Evolutionary conservation across 345 rosid genomes (phyloP).

Genomic region (Rubroshorea leprosula): DNA sequence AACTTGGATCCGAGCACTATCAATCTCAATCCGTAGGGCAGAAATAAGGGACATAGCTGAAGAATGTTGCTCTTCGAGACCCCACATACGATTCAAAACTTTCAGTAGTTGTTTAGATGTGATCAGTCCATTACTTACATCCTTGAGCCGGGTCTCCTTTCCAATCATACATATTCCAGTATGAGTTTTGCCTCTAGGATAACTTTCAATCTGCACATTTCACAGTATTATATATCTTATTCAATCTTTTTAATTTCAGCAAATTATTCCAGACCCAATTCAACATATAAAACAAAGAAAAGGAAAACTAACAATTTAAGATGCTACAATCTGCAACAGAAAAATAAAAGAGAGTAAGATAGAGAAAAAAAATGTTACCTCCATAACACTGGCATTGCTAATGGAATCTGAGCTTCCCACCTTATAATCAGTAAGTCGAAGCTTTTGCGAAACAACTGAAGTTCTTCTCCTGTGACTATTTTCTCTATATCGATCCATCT

Average conservation of each 20-base stretch:
- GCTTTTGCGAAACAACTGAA: slow-evolving; percentile 32
- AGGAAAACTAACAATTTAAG: too few relatives aligned
- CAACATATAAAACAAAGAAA: neutral
- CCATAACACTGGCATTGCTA: slow-evolving; percentile 31
- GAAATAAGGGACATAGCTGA: slow-evolving; percentile 53
- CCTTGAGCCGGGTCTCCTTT: slow-evolving; percentile 45
- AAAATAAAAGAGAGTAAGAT: neutral
- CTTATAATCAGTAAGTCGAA: slow-evolving; percentile 31
- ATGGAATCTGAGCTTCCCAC: slow-evolving; percentile 30
- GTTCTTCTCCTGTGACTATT: slow-evolving; percentile 33
- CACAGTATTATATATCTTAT: neutral
- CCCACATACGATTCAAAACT: slow-evolving; percentile 56
- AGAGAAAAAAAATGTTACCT: slow-evolving; percentile 27
- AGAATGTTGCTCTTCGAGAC: slow-evolving; percentile 48
- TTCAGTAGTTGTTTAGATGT: slow-evolving; percentile 76
- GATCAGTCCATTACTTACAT: slow-evolving; percentile 45
- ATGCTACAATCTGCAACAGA: too few relatives aligned
- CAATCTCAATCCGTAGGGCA: slow-evolving; percentile 55
- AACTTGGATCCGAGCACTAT: slow-evolving; percentile 49
- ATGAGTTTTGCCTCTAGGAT: neutral
- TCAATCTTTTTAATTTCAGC: too few relatives aligned
- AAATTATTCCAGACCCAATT: neutral
- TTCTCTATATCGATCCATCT: slow-evolving; percentile 31
- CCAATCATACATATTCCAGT: slow-evolving; percentile 22
- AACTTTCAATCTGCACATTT: slow-evolving; percentile 52